A percentile compares a stretch with the other conserved stretches of the same genome.
Conservation (phyloP, 1,139 yeast genomes). For the Blastobotrys apis region DNA sequence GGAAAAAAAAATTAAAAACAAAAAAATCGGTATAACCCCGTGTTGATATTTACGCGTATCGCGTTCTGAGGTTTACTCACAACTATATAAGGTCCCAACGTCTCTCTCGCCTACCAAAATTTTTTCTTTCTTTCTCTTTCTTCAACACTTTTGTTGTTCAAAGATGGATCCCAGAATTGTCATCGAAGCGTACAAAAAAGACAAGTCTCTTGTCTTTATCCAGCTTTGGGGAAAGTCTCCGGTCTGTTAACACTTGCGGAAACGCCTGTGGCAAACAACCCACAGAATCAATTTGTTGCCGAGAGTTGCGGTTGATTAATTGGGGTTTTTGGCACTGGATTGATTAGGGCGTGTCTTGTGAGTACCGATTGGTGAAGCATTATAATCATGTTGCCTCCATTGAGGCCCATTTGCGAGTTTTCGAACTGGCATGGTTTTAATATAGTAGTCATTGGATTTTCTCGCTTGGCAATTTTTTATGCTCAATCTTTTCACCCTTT, state of each 20-base stretch:
- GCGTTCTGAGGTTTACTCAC: neutral
- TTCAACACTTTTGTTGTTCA: no score
- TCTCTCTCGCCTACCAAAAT: no score
- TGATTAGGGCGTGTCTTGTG: no score
- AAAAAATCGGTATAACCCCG: no score
- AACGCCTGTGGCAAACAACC: slow-evolving; percentile 18
- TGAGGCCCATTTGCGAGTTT: slow-evolving; percentile 6
- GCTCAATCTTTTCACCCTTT: neutral
- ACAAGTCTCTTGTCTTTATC: slow-evolving; percentile 4
- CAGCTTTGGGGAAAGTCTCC: slow-evolving; percentile 37
- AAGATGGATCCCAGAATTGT: slow-evolving; percentile 24
- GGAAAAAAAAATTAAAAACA: no score
- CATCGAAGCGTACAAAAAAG: slow-evolving; percentile 29
- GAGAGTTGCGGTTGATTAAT: no score
- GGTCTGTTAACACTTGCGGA: slow-evolving; percentile 28
- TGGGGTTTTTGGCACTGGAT: no score
- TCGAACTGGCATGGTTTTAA: neutral
- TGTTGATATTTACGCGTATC: neutral
- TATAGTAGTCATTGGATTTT: no score
- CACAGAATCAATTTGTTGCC: slow-evolving; percentile 1
- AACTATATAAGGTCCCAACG: no score
- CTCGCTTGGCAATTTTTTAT: no score
- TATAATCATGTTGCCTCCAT: slow-evolving; percentile 8
- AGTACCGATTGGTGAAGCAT: no score
- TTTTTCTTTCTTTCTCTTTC: slow-evolving; percentile 1